Conservation (phyloP, 257 asterid species). For the Solanum arcanum region DNA sequence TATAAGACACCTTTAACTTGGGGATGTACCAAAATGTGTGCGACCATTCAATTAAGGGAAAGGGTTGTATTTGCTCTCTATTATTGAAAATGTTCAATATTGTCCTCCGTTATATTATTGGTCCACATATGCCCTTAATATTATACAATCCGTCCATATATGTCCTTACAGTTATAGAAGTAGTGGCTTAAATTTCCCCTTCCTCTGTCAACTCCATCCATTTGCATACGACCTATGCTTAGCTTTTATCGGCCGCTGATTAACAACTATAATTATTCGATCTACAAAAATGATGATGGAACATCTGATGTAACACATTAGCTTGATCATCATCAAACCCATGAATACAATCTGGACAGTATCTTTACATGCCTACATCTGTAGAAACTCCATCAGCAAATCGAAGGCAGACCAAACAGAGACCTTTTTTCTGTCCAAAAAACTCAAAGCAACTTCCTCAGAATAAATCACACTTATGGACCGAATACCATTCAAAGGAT, state of each 20-base stretch:
- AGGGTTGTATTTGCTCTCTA: background rate
- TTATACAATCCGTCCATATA: background rate
- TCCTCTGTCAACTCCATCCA: background rate
- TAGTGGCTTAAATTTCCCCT: background rate
- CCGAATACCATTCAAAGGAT: background rate
- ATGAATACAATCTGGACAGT: constrained; percentile 38
- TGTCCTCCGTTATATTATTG: background rate
- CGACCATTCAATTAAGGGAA: background rate
- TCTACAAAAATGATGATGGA: constrained; percentile 23
- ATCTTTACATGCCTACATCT: constrained; percentile 17
- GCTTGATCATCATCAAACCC: constrained; percentile 39
- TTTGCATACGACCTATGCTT: constrained; percentile 14
- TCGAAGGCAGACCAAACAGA: background rate
- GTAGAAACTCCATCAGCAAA: constrained; percentile 2
- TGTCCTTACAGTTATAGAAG: background rate
- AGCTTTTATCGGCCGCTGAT: constrained; percentile 30
- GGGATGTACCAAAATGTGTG: background rate
- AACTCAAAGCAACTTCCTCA: background rate
- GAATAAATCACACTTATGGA: background rate
- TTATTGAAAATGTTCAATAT: background rate
- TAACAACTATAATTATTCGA: constrained; percentile 35
- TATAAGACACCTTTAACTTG: background rate
- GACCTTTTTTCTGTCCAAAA: background rate
- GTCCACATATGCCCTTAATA: background rate
- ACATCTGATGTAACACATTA: constrained; percentile 28